Conservation (phyloP, 768 basidiomycete genomes). For the Gloeostereum incarnatum region DNA sequence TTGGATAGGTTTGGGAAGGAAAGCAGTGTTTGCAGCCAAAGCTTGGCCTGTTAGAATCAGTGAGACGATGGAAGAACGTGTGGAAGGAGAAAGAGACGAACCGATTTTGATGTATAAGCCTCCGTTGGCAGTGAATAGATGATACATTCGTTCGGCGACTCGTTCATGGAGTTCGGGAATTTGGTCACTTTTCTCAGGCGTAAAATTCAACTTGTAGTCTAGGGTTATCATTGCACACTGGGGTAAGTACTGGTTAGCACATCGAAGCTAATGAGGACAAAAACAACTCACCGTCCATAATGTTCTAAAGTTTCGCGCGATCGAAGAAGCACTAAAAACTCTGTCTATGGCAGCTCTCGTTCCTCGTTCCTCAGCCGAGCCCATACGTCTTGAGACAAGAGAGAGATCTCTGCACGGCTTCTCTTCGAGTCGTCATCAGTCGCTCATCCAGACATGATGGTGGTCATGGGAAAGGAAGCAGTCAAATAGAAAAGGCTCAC, state of each 20-base stretch:
- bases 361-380: too few species aligned
- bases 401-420: too few species aligned
- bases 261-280: neutral
- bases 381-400: too few species aligned
- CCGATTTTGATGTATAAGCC: conserved; percentile 85
- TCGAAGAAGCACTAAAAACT: conserved; percentile 47
- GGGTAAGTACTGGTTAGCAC: neutral
- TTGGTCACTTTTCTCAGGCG: conserved; percentile 52
- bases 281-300: conserved; percentile 33
- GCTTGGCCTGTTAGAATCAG: conserved; percentile 44
- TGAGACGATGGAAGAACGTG: neutral
- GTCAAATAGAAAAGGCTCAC: too few species aligned
- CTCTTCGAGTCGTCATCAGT: too few species aligned
- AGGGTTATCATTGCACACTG: conserved; percentile 63
- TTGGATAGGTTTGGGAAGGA: conserved; percentile 79
- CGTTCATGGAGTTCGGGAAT: conserved; percentile 82
- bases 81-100: conserved; percentile 12
- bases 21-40: conserved; percentile 76
- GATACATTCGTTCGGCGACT: conserved; percentile 68
- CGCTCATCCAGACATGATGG: too few species aligned
- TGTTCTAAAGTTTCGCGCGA: conserved; percentile 44
- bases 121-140: conserved; percentile 74
- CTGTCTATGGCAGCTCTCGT: conserved; percentile 35
- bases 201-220: conserved; percentile 89
- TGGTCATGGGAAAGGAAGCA: too few species aligned